phyloP scores from a whole-genome alignment of 2,329 filamentous ascomycete species.

The Colletotrichum tamarilloi region DNA sequence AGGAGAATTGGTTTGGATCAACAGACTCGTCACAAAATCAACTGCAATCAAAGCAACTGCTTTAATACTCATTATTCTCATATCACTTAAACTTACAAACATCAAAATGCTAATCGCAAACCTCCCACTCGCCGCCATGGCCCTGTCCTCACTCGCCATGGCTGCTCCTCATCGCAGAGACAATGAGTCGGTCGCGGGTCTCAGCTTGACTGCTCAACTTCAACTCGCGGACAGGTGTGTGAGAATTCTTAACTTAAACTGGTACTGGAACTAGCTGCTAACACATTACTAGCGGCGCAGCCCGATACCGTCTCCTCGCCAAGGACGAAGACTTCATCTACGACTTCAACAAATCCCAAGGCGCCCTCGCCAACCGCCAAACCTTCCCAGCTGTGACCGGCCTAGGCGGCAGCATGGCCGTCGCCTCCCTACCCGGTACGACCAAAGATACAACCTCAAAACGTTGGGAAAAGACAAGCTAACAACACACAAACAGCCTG shows the following conservation, averaged over 20 bases:
- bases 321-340: not conserved
- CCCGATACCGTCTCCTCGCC: not conserved
- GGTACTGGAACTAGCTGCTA: not conserved
- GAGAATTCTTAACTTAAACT: not conserved
- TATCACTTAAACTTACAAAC: not conserved
- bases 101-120: not conserved
- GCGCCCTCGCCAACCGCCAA: not conserved
- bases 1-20: not conserved
- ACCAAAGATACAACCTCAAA: too few species aligned
- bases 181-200: not conserved
- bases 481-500: constrained; percentile 45
- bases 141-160: not conserved
- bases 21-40: not conserved
- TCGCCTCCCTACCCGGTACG: not conserved
- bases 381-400: not conserved
- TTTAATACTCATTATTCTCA: not conserved
- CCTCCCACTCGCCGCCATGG: not conserved
- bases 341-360: not conserved
- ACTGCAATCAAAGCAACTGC: not conserved
- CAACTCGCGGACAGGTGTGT: not conserved
- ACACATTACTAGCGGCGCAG: not conserved
- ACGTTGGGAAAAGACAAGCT: too few species aligned
- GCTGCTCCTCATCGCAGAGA: not conserved
- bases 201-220: not conserved
- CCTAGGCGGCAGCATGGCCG: not conserved